phyloP scores from a whole-genome alignment of 805 yeast genomes.

The Candida cerambycidarum region DNA sequence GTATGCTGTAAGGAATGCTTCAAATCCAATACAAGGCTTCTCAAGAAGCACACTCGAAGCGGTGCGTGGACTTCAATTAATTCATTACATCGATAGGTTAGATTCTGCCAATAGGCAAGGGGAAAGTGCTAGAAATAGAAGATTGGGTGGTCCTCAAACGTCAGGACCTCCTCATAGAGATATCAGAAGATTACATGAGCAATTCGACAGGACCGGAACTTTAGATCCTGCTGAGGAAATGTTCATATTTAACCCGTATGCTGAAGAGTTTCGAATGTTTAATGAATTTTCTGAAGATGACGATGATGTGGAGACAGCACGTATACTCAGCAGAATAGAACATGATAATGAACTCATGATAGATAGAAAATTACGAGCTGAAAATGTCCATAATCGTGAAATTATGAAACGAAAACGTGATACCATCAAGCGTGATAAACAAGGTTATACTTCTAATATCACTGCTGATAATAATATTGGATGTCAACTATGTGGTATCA shows the following conservation, averaged over 20 bases:
- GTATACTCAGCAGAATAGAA: slow-evolving; percentile 36
- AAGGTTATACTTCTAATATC: slow-evolving; percentile 34
- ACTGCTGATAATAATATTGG: slow-evolving; percentile 19
- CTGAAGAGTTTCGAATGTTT: neutral
- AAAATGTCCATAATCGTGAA: slow-evolving; percentile 30
- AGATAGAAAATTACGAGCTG: slow-evolving; percentile 31
- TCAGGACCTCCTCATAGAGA: neutral
- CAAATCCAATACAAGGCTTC: no score
- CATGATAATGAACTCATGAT: slow-evolving; percentile 39
- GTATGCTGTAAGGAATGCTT: no score
- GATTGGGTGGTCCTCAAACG: neutral
- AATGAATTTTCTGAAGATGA: neutral
- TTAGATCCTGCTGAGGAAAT: neutral
- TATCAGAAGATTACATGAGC: no score
- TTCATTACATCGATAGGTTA: neutral
- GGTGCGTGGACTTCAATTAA: no score
- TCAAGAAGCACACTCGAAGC: no score
- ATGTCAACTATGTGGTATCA: slow-evolving; percentile 70
- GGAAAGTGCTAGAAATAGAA: slow-evolving; percentile 1
- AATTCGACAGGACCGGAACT: no score
- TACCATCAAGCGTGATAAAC: slow-evolving; percentile 20
- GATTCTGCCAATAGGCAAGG: slow-evolving; percentile 4
- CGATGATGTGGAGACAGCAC: slow-evolving; percentile 14
- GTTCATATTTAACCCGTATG: slow-evolving; percentile 2
- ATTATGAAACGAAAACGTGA: slow-evolving; percentile 29